Evolutionary conservation across 768 basidiomycete genomes (phyloP).

Genomic region (Pulveroboletus frians): DNA sequence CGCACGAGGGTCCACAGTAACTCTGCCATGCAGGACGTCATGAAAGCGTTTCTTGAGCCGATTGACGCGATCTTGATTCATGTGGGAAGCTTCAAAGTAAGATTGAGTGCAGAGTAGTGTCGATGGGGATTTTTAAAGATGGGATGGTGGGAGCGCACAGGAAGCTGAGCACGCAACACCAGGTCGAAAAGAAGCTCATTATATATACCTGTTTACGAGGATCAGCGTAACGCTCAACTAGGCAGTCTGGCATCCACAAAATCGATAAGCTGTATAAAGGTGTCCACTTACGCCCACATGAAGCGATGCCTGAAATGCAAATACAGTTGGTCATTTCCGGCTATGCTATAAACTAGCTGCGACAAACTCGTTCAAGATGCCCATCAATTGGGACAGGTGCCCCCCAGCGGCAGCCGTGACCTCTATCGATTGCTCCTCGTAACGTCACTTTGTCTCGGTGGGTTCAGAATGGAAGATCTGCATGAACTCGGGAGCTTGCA

Average conservation of each 20-base stretch:
- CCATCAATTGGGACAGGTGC: too few species aligned
- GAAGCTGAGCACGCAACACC: slow-evolving; percentile 1
- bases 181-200: neutral
- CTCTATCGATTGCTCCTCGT: neutral
- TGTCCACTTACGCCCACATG: neutral
- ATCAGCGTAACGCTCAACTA: slow-evolving; percentile 1
- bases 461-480: neutral
- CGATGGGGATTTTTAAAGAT: neutral
- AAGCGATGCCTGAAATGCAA: too few species aligned
- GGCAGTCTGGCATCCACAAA: neutral
- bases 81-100: neutral
- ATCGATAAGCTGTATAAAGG: neutral
- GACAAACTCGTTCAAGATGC: too few species aligned
- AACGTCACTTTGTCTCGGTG: neutral
- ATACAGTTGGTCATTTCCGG: too few species aligned
- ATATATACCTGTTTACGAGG: neutral
- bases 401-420: neutral
- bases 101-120: neutral
- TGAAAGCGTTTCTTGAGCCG: slow-evolving; percentile 36
- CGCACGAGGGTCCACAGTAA: slow-evolving; percentile 20
- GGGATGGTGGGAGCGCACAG: slow-evolving; percentile 1
- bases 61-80: slow-evolving; percentile 14
- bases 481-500: neutral
- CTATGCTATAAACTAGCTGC: too few species aligned
- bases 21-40: slow-evolving; percentile 30